Evolutionary conservation across 192 early-diverging fungal species (phyloP).

Genomic region (Coemansia sp.): DNA sequence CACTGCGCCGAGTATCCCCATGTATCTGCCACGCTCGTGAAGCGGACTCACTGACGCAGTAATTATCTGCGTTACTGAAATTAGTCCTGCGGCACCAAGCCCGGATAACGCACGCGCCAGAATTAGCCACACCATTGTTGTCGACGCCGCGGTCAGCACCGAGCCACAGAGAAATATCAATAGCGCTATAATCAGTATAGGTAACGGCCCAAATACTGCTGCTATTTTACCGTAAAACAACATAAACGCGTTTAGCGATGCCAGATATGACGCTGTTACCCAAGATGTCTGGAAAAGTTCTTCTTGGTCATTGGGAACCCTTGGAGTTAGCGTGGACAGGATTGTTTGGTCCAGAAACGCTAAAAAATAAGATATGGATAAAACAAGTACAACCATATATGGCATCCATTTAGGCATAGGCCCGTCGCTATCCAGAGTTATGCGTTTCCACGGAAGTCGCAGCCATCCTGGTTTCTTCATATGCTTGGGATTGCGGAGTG

Average conservation of each 20-base stretch:
- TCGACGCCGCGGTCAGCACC: constrained; percentile 58
- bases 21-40: constrained; percentile 71
- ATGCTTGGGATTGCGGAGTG: neutral
- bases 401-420: constrained; percentile 35
- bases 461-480: constrained; percentile 23
- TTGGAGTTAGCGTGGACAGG: constrained; percentile 63
- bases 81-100: constrained; percentile 61
- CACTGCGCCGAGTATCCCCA: constrained; percentile 69
- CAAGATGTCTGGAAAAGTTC: constrained; percentile 62
- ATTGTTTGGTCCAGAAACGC: constrained; percentile 71
- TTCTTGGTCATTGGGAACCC: constrained; percentile 61
- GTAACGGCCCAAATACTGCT: constrained; percentile 68
- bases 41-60: constrained; percentile 60
- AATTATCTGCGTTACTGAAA: constrained; percentile 62
- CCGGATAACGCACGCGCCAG: constrained; percentile 53
- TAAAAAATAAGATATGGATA: constrained; percentile 58
- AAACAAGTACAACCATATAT: constrained; percentile 40
- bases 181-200: constrained; percentile 37
- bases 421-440: constrained; percentile 33
- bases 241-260: constrained; percentile 60
- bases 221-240: constrained; percentile 70
- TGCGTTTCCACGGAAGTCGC: constrained; percentile 44
- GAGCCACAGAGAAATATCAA: constrained; percentile 60
- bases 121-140: constrained; percentile 55
- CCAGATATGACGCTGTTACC: constrained; percentile 62